These are phyloP conservation scores for Nannizzia gypsea DNA, from an alignment of 2,329 filamentous ascomycete species.

Conservation along the genomic window DNA sequence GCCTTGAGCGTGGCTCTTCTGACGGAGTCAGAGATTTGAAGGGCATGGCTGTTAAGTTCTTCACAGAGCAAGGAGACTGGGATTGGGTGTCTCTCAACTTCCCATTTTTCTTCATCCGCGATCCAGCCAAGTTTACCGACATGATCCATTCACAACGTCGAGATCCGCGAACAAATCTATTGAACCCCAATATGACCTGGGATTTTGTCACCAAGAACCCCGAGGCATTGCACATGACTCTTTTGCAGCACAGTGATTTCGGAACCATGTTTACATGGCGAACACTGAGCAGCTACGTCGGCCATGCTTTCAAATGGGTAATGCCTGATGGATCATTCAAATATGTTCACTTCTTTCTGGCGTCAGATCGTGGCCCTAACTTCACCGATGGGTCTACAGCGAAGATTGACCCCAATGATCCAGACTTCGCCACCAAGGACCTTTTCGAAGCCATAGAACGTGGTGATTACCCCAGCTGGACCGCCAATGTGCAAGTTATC, in stretches of 20 bases:
- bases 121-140: slow-evolving; percentile 4
- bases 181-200: slow-evolving; percentile 6
- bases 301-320: slow-evolving; percentile 8
- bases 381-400: slow-evolving; percentile 43
- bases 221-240: slow-evolving; percentile 5
- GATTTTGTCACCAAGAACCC: slow-evolving; percentile 3
- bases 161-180: slow-evolving; percentile 4
- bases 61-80: slow-evolving; percentile 54
- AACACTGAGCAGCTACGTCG: slow-evolving; percentile 3
- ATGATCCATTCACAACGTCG: slow-evolving; percentile 5
- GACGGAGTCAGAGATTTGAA: slow-evolving; percentile 2
- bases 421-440: slow-evolving; percentile 49
- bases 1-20: slow-evolving; percentile 4
- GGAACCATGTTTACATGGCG: slow-evolving; percentile 8
- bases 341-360: slow-evolving; percentile 48
- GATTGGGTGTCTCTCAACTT: slow-evolving; percentile 57
- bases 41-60: slow-evolving; percentile 47
- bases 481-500: slow-evolving; percentile 45
- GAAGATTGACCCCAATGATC: slow-evolving; percentile 41
- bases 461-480: slow-evolving; percentile 48
- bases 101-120: slow-evolving; percentile 21
- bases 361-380: slow-evolving; percentile 26
- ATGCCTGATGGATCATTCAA: slow-evolving; percentile 45
- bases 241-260: slow-evolving; percentile 5
- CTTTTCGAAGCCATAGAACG: slow-evolving; percentile 49